Conservation (phyloP, 2,329 filamentous ascomycete genomes). For the Diplodia mutila region DNA sequence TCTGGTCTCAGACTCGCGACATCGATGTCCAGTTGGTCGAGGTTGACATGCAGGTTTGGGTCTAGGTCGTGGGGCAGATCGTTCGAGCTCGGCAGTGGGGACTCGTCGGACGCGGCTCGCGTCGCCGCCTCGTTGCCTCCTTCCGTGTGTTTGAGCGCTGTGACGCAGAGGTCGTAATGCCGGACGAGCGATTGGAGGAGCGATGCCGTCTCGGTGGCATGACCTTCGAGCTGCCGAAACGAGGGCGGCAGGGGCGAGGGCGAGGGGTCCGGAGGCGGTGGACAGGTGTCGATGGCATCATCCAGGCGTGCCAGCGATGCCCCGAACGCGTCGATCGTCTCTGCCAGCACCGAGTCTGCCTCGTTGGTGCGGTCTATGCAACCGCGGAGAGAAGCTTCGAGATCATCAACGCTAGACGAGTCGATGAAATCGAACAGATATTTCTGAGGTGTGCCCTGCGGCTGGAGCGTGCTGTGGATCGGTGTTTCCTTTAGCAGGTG, state of each 20-base stretch:
- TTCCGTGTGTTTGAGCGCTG: slow-evolving; percentile 87
- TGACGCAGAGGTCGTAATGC: slow-evolving; percentile 93
- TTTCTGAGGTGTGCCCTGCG: slow-evolving; percentile 54
- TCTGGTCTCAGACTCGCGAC: slow-evolving; percentile 30
- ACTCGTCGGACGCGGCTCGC: slow-evolving; percentile 45
- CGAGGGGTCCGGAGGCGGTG: slow-evolving; percentile 36
- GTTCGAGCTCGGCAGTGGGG: slow-evolving; percentile 27
- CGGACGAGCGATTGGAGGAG: slow-evolving; percentile 78
- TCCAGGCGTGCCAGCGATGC: slow-evolving; percentile 67
- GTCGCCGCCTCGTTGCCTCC: slow-evolving; percentile 54
- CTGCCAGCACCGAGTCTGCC: slow-evolving; percentile 61
- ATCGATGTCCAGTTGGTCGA: slow-evolving; percentile 30
- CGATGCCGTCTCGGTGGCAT: slow-evolving; percentile 81
- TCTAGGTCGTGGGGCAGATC: slow-evolving; percentile 24
- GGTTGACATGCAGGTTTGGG: slow-evolving; percentile 24
- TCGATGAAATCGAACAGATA: slow-evolving; percentile 78
- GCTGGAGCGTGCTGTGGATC: slow-evolving; percentile 67
- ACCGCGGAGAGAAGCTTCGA: slow-evolving; percentile 68
- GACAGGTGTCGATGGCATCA: slow-evolving; percentile 42
- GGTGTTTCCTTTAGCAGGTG: slow-evolving; percentile 64
- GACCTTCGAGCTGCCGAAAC: slow-evolving; percentile 64
- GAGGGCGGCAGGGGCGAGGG: slow-evolving; percentile 50
- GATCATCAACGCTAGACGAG: slow-evolving; percentile 67
- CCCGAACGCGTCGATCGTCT: slow-evolving; percentile 69
- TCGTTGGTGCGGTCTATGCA: slow-evolving; percentile 74